Evolutionary conservation across 257 asterid genomes (phyloP), one percentile per base, ranked within the genome.

Genomic region (Lycium barbarum): DNA sequence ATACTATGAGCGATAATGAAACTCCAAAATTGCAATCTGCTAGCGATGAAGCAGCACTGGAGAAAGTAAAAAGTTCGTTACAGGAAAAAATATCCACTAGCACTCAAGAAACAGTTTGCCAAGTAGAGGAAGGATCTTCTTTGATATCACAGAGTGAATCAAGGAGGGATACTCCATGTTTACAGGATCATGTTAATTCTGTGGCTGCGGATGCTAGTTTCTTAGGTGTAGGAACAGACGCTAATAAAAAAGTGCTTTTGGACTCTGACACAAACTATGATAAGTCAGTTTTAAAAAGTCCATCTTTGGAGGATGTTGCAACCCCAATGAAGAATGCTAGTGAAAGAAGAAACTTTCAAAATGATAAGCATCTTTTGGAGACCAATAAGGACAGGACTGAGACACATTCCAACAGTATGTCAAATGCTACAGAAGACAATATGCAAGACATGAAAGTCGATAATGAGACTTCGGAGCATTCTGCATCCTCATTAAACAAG

Each of bases 401-500:
- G 63, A 36, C 85, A 83, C 33, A 83, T 47, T 45, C 81, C 36
- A 61, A 54, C 47, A 18, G 68, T 51, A 68, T 53, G 72, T 11
- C 84, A 81, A 86, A 78, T 79, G 80, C 91, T 61, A 91, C 86
- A 83, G 87, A 88, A 82, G 79, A 83, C 36, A 80, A 65, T 83
- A 45, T 81, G 61, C 87, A 82, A 81, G 84, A 83, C 72, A 51
- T 72, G 76, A 55, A 83, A 66, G 83, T 87, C 36, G 61, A 53
- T 83, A 63, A 20, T 51, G 90, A 86, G 88, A 88, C 86, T 40
- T 70, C 88, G 45, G 86, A 65, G 86, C 84, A 54, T 83, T 84
- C 57, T 55, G 83, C 84, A 82, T 82, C 83, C 53, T 43, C 90
- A 54, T 67, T 87, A 62, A 84, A 79, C 88, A 91, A 95, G 98